Base-by-base conservation (phyloP, 2,329 filamentous ascomycete species). In the Fusarium brachygibbosum region DNA sequence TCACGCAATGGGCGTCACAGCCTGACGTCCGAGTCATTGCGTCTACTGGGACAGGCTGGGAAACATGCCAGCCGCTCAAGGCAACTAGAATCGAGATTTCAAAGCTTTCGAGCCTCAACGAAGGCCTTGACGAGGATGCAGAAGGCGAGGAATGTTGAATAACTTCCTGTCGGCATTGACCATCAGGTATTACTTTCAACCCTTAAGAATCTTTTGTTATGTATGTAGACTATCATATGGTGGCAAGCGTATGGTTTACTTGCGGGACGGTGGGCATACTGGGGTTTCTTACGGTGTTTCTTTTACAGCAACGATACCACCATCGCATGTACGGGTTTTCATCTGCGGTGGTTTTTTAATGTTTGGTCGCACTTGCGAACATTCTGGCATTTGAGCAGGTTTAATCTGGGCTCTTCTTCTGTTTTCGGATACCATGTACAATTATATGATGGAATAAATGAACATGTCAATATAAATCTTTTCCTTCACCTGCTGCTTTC, bases 1-100 rank as follows among this genome's bases (percentile, higher is more conserved):
- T 85, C n/a, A 80, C 76, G 0, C 56, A 75, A 3, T 85, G 83
- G 83, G 82, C 81, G 1, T 77, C 75, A 13, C 72, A 70, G 35
- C 63, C 69, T 6, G 76, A 76, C 3, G 82, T 84, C 17, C 76
- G 74, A 6, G 80, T 84, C 37, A 79, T 83, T 38, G 61, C 60
- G 37, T 53, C 53, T 31, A 70, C 68, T 2, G 56, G 32, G 3
- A 45, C 29, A 10, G 75, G 74, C 6, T 83, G 82, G 80, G 72
- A 74, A 69, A 70, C 78, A 21, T 78, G 76, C 56, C 76, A 77
- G 32, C 72, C 74, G 17, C 64, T 82, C 14, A 74, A 72, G 34
- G 65, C 63, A 14, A 50, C 62, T 29, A 66, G 64, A 17, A 55
- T 50, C 4, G 63, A 66, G 37, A 40, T 66, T 38, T 68, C 51